Conservation (phyloP, 1,284 basidiomycete species). For the Coriolopsis trogii region DNA sequence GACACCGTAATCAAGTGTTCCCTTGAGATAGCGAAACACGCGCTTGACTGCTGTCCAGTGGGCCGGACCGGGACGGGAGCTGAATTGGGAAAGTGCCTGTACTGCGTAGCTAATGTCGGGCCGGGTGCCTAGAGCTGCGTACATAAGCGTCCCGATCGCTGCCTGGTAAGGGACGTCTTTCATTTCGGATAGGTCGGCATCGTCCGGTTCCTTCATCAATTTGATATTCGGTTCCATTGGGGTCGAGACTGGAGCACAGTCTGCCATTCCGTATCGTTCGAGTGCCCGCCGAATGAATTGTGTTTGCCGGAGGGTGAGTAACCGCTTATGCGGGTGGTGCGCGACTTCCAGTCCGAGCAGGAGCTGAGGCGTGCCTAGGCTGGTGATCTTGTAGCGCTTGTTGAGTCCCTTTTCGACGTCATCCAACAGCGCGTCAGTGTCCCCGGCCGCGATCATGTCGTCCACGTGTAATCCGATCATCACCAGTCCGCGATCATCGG, state of each 20-base stretch:
- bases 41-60: slow-evolving; percentile 42
- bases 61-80: neutral
- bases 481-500: too few species aligned
- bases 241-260: slow-evolving; percentile 2
- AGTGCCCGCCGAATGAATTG: too few species aligned
- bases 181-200: slow-evolving; percentile 2
- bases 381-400: slow-evolving; percentile 18
- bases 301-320: too few species aligned
- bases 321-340: too few species aligned
- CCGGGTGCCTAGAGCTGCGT: slow-evolving; percentile 29
- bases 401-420: too few species aligned
- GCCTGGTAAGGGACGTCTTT: slow-evolving; percentile 28
- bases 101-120: neutral
- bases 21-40: slow-evolving; percentile 43
- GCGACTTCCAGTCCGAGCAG: slow-evolving; percentile 20
- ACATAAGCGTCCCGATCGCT: slow-evolving; percentile 43
- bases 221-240: too few species aligned
- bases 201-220: too few species aligned
- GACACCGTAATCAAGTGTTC: slow-evolving; percentile 27
- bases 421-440: too few species aligned
- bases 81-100: neutral
- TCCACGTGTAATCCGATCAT: too few species aligned
- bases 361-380: slow-evolving; percentile 23
- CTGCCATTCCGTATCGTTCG: too few species aligned
- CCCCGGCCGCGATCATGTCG: too few species aligned